A percentile compares a stretch with the other conserved stretches of the same genome.
Evolutionary conservation across 352 stramenopile species (phyloP).

Genomic region (Blastocystis sp.): DNA sequence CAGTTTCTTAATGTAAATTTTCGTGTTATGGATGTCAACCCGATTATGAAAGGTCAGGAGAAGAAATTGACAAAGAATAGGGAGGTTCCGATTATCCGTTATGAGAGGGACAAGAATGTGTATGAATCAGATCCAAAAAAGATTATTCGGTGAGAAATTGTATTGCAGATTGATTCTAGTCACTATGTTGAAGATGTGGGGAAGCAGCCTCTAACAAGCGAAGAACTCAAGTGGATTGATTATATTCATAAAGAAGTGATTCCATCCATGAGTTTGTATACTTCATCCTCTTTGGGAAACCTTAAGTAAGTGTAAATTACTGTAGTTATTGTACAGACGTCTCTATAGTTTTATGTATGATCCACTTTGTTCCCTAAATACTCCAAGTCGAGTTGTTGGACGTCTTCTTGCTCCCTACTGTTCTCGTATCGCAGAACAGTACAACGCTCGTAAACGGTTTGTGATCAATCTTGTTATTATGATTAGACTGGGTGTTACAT

Average conservation of each 20-base stretch:
- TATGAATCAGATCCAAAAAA: slow-evolving; percentile 61
- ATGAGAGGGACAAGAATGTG: slow-evolving; percentile 38
- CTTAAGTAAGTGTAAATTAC: neutral
- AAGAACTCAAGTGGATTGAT: slow-evolving; percentile 62
- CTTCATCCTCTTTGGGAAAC: slow-evolving; percentile 29
- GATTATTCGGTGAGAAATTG: slow-evolving; percentile 31
- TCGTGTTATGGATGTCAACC: slow-evolving; percentile 52
- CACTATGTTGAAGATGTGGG: slow-evolving; percentile 53
- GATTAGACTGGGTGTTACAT: slow-evolving; percentile 41
- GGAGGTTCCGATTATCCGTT: slow-evolving; percentile 56
- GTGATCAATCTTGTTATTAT: neutral
- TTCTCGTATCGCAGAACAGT: slow-evolving; percentile 39
- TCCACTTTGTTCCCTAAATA: slow-evolving; percentile 27
- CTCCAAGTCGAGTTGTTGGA: slow-evolving; percentile 7
- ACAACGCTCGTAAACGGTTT: slow-evolving; percentile 37
- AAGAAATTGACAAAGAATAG: slow-evolving; percentile 43
- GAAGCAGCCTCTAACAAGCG: slow-evolving; percentile 28
- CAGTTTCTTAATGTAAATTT: slow-evolving; percentile 53
- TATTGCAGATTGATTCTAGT: neutral
- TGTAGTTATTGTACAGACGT: neutral
- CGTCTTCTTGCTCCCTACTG: slow-evolving; percentile 19
- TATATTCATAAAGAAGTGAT: slow-evolving; percentile 64
- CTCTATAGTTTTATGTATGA: slow-evolving; percentile 63
- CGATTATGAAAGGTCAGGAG: slow-evolving; percentile 28
- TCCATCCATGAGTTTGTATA: slow-evolving; percentile 32